Evolutionary conservation across 192 early-diverging fungal genomes (phyloP).

Genomic region (Coemansia javaensis): DNA sequence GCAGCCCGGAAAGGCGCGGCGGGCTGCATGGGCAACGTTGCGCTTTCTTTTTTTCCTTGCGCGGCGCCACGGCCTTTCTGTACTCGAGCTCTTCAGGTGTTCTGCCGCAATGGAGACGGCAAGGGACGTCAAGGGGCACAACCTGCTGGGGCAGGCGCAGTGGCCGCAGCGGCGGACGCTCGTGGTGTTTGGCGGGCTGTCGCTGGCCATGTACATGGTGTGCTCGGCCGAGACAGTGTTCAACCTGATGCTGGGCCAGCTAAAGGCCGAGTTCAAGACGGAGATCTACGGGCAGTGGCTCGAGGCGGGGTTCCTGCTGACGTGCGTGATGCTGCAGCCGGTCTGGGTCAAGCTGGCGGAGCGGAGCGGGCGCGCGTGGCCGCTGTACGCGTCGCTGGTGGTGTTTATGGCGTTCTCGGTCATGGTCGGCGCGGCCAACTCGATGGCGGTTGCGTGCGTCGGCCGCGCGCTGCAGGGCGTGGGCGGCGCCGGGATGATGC

Average conservation of each 20-base stretch:
- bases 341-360: constrained; percentile 83
- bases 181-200: constrained; percentile 37
- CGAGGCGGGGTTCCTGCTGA: constrained; percentile 66
- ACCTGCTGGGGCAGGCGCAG: constrained; percentile 40
- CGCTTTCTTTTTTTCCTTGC: too few relatives aligned
- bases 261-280: constrained; percentile 65
- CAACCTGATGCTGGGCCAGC: constrained; percentile 65
- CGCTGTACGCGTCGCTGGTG: constrained; percentile 31
- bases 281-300: constrained; percentile 74
- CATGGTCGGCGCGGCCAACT: constrained; percentile 37
- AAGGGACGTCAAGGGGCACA: too few relatives aligned
- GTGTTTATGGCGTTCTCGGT: constrained; percentile 50
- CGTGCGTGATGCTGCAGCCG: constrained; percentile 65
- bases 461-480: constrained; percentile 69
- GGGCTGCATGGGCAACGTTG: too few relatives aligned
- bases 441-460: constrained; percentile 55
- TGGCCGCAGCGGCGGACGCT: constrained; percentile 25
- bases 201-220: constrained; percentile 64
- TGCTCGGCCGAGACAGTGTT: constrained; percentile 79
- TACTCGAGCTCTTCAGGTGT: too few relatives aligned
- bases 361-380: constrained; percentile 55
- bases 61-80: too few relatives aligned
- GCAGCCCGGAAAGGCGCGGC: too few relatives aligned
- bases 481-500: constrained; percentile 64
- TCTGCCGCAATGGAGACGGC: too few relatives aligned